phyloP scores from a whole-genome alignment of 2,329 filamentous ascomycete genomes.

The Ustulina deusta region DNA sequence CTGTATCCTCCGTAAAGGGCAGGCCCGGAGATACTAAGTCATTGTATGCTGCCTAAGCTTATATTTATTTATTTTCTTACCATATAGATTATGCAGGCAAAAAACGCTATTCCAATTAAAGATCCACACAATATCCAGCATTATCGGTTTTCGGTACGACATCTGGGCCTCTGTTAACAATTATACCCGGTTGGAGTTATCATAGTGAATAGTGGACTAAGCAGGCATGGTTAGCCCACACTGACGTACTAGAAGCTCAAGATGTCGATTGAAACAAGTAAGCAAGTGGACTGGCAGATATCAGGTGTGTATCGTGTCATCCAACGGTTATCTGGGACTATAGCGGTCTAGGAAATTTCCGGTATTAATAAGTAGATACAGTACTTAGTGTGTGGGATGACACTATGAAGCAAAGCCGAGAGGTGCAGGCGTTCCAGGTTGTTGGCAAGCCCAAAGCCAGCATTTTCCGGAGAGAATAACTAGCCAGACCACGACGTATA shows the following conservation, averaged over 20 bases:
- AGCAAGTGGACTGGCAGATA: constrained; percentile 29
- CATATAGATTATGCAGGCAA: constrained; percentile 12
- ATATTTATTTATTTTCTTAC: neutral
- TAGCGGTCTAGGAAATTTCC: neutral
- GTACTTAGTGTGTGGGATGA: neutral
- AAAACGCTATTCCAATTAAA: constrained; percentile 17
- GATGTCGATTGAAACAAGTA: constrained; percentile 11
- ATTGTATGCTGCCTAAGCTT: neutral
- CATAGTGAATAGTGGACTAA: neutral
- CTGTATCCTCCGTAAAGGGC: constrained; percentile 31
- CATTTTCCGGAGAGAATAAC: neutral
- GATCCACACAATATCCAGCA: constrained; percentile 9
- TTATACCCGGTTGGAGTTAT: neutral
- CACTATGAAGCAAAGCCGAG: neutral
- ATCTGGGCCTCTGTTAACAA: constrained; percentile 6
- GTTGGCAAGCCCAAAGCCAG: neutral
- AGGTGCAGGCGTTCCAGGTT: neutral
- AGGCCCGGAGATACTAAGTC: constrained; percentile 27
- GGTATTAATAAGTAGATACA: constrained; percentile 4
- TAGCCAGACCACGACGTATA: neutral
- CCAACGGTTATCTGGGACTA: constrained; percentile 1
- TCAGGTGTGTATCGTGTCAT: constrained; percentile 36
- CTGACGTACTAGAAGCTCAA: constrained; percentile 14
- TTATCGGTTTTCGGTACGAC: neutral
- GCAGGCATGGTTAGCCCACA: constrained; percentile 23